Base-by-base conservation (phyloP, 2,329 filamentous ascomycete genomes). In the Penicillium sp. region DNA sequence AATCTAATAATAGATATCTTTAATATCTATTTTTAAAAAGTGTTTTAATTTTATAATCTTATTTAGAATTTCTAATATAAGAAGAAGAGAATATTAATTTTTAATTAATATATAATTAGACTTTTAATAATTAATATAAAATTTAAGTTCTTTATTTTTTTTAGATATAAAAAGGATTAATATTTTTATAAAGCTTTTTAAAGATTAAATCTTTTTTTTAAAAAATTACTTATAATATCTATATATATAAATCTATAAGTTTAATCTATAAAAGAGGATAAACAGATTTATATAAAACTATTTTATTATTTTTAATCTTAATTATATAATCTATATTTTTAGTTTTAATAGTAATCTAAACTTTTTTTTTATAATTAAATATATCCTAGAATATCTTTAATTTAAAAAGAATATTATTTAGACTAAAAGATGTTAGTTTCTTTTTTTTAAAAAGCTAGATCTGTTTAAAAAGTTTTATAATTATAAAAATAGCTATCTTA, bases 121-220 rank as follows among this genome's bases (percentile, higher is more conserved):
- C 24, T 39, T 27, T 22, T 11, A 16, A 27, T 50, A 50, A 13
- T 50, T 16, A 13, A 50, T 44, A 44, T 44, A 50, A 6, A 50
- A 29, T 9, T 16, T 11, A 5, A 50, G 29, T 8, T 11, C 21
- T 21, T 39, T n/a, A 43, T 50, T 16, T 27, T 43, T 50, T 11
- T 50, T 50, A 27, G n/a, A 29, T 1, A 50, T n/a, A 44, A 50
- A 50, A 3, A 50, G 27, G 27, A 50, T 50, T 24, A 29, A n/a
- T 5, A 29, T 10, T 5, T 10, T 29, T 44, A 36, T 18, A 34
- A 41, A 39, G 5, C 47, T 50, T 11, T 50, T 50, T n/a, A 22
- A 43, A 22, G 24, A 24, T 1, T 4, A 16, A 22, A 49, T 49
- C n/a, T 10, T 10, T 5, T 49, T 13, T 49, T n/a, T 5, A 41